Conservation (phyloP, 2,329 filamentous ascomycete species). For the Cercospora berteroae region DNA sequence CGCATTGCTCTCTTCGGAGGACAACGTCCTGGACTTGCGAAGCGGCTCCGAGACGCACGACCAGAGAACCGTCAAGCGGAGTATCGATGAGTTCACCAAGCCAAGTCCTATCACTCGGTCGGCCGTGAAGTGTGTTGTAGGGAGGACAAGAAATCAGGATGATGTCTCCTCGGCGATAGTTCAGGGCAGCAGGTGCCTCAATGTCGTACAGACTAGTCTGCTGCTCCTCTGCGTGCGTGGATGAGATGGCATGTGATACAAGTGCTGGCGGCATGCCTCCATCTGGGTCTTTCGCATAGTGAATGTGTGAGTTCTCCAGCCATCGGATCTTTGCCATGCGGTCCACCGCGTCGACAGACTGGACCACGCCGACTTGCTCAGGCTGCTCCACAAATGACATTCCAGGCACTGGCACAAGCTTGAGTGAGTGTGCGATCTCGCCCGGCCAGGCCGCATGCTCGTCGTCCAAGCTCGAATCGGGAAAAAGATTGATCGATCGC, state of each 20-base stretch:
- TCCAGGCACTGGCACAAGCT: slow-evolving; percentile 20
- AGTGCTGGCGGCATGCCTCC: slow-evolving; percentile 39
- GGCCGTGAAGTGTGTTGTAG: slow-evolving; percentile 1
- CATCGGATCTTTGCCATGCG: slow-evolving; percentile 57
- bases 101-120: slow-evolving; percentile 44
- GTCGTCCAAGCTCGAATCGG: slow-evolving; percentile 53
- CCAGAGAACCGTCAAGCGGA: slow-evolving; percentile 53
- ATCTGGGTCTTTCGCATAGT: slow-evolving; percentile 55
- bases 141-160: slow-evolving; percentile 44
- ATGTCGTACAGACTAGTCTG: slow-evolving; percentile 61
- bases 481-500: slow-evolving; percentile 47
- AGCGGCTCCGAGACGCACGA: slow-evolving; percentile 54
- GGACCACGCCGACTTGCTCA: slow-evolving; percentile 56
- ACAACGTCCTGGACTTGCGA: slow-evolving; percentile 51
- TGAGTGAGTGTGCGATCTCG: slow-evolving; percentile 44
- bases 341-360: slow-evolving; percentile 55
- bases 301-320: slow-evolving; percentile 54
- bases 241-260: slow-evolving; percentile 23
- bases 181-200: slow-evolving; percentile 49
- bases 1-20: slow-evolving; percentile 49
- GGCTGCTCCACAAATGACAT: slow-evolving; percentile 36
- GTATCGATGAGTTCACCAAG: slow-evolving; percentile 58
- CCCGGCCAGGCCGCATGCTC: slow-evolving; percentile 58
- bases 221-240: slow-evolving; percentile 36
- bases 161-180: slow-evolving; percentile 52